phyloP scores from a whole-genome alignment of 352 stramenopile genomes.

The Globisporangium megalacanthum region DNA sequence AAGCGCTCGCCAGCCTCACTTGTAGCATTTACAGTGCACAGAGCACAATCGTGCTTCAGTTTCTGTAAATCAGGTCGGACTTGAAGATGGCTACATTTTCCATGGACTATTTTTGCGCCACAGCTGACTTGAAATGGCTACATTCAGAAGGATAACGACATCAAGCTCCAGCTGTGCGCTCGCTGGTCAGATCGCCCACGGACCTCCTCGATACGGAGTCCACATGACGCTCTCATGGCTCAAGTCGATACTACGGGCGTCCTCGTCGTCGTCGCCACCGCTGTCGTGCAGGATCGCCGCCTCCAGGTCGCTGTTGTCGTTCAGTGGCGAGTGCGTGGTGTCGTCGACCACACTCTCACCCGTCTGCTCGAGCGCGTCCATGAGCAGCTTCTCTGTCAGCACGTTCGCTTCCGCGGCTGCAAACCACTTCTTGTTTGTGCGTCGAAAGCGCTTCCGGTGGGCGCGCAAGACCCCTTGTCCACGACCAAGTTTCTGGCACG shows the following conservation, averaged over 20 bases:
- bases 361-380: slow-evolving; percentile 3
- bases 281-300: slow-evolving; percentile 21
- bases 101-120: no score
- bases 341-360: slow-evolving; percentile 28
- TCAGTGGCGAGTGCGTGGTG: slow-evolving; percentile 11
- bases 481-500: slow-evolving; percentile 28
- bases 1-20: no score
- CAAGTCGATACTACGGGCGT: neutral
- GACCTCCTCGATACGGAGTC: neutral
- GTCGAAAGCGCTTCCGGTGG: slow-evolving; percentile 11
- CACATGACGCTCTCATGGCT: neutral
- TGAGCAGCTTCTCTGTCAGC: slow-evolving; percentile 33
- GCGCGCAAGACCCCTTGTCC: slow-evolving; percentile 15
- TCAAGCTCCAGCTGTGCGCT: no score
- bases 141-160: no score
- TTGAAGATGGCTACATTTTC: no score
- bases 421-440: slow-evolving; percentile 21
- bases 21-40: no score
- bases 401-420: slow-evolving; percentile 16
- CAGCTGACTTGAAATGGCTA: no score
- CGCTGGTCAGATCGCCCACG: slow-evolving; percentile 2
- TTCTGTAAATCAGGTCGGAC: no score
- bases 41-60: no score
- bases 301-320: slow-evolving; percentile 15
- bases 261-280: slow-evolving; percentile 2